Conservation (phyloP, 2,329 filamentous ascomycete species). For the Sporothrix euskadiensis region DNA sequence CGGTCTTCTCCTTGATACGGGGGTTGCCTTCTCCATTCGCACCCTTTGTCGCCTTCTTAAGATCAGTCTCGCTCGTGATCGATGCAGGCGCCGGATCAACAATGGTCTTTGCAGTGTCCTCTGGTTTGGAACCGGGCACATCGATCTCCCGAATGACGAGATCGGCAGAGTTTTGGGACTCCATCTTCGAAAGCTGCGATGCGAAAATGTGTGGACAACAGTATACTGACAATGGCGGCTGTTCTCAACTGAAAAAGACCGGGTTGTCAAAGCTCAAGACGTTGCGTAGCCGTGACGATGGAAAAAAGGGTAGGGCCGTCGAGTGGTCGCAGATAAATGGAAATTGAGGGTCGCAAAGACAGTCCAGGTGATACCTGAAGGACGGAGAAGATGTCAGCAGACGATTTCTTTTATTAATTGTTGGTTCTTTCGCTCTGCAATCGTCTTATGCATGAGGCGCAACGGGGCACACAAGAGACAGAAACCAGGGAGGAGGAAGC, state of each 20-base stretch:
- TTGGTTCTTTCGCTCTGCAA: background rate
- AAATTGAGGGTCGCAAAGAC: background rate
- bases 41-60: constrained; percentile 30
- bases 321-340: background rate
- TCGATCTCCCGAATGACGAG: constrained; percentile 35
- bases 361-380: constrained; percentile 1
- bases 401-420: background rate
- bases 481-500: background rate
- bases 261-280: background rate
- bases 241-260: too few relatives aligned
- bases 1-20: constrained; percentile 33
- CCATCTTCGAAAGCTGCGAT: constrained; percentile 30
- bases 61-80: constrained; percentile 32
- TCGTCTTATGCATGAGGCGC: background rate
- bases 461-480: background rate
- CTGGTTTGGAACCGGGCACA: constrained; percentile 31
- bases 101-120: constrained; percentile 34
- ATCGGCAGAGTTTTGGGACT: constrained; percentile 32
- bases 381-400: constrained; percentile 4
- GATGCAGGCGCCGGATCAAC: constrained; percentile 33
- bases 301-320: background rate
- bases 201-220: background rate
- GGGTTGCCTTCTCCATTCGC: constrained; percentile 30
- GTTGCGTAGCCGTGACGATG: background rate
- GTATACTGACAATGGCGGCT: background rate